phyloP scores from a whole-genome alignment of 2,329 filamentous ascomycete species.

The Fusarium scirpi region DNA sequence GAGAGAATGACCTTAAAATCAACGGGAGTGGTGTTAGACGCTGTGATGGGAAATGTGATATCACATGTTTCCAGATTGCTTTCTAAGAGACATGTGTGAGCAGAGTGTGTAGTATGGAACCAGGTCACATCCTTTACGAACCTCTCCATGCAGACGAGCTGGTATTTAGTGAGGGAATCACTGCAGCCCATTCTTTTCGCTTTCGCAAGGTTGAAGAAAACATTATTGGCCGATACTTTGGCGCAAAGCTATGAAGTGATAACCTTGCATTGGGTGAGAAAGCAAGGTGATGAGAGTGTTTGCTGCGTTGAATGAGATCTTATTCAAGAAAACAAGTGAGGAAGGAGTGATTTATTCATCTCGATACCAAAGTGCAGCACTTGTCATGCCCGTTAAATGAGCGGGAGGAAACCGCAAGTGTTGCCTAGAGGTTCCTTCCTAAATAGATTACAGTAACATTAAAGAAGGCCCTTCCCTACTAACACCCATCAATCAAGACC shows the following conservation, averaged over 20 bases:
- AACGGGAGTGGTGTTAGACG: neutral
- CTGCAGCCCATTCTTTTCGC: constrained; percentile 53
- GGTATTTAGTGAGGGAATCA: constrained; percentile 34
- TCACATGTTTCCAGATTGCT: constrained; percentile 58
- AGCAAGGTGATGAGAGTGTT: neutral
- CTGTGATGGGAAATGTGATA: constrained; percentile 55
- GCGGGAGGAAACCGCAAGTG: neutral
- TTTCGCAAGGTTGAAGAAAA: constrained; percentile 57
- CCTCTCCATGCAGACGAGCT: constrained; percentile 49
- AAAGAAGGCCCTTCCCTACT: neutral
- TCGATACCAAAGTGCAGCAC: neutral
- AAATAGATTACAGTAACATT: neutral
- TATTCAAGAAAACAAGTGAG: neutral
- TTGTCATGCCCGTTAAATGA: neutral
- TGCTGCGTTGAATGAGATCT: neutral
- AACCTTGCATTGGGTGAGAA: neutral
- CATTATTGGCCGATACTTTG: constrained; percentile 40
- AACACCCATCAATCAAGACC: neutral
- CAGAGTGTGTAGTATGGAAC: neutral
- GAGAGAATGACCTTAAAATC: constrained; percentile 57
- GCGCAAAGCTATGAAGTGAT: neutral
- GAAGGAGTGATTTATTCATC: neutral
- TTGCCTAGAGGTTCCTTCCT: neutral
- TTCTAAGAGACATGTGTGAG: constrained; percentile 51
- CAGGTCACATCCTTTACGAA: constrained; percentile 26